phyloP scores from a whole-genome alignment of 1,284 basidiomycete genomes.

The Ganoderma leucocontextum region DNA sequence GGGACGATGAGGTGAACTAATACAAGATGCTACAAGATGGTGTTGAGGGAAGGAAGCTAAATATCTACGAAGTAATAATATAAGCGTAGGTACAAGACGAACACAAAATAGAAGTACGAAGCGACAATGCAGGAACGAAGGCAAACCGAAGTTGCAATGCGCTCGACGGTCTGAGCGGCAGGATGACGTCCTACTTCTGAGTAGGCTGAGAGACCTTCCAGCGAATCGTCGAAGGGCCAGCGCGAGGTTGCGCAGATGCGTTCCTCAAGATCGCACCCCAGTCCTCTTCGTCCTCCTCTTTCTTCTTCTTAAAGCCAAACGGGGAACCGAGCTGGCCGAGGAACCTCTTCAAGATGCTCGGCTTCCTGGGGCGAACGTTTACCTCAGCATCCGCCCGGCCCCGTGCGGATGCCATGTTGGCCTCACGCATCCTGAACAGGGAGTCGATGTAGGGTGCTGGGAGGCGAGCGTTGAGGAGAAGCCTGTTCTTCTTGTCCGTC shows the following conservation, averaged over 20 bases:
- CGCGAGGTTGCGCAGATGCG: neutral
- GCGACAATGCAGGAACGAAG: neutral
- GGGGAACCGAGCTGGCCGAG: neutral
- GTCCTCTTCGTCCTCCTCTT: neutral
- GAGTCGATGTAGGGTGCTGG: neutral
- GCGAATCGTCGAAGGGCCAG: neutral
- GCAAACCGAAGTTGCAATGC: neutral
- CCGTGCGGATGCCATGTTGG: neutral
- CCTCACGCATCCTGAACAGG: neutral
- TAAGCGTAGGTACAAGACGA: neutral
- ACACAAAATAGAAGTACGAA: neutral
- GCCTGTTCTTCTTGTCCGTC: neutral
- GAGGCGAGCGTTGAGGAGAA: neutral
- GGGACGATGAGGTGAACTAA: neutral
- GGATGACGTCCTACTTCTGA: neutral
- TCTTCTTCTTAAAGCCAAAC: slow-evolving; percentile 6
- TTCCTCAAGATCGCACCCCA: neutral
- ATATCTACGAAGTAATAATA: neutral
- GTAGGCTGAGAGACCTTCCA: neutral
- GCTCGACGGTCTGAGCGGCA: neutral
- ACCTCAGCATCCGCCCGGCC: neutral
- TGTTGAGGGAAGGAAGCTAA: neutral
- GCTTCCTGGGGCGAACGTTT: neutral
- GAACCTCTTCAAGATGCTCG: neutral
- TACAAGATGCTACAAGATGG: slow-evolving; percentile 2